These are phyloP conservation scores for Danielozyma ontarioensis DNA, from an alignment of 805 yeast species.

Conservation along the genomic window DNA sequence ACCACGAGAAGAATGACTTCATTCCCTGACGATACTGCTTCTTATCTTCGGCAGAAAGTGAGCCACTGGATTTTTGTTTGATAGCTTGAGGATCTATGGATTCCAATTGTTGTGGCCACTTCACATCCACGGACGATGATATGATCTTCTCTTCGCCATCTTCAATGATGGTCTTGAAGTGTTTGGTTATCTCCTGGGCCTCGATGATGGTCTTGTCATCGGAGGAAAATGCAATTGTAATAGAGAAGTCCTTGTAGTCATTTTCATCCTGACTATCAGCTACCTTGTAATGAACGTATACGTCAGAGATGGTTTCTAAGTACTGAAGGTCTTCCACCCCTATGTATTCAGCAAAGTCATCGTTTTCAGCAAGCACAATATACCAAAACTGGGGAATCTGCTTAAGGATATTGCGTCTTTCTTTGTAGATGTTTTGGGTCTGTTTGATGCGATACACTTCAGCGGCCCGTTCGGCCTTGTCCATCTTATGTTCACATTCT, in stretches of 20 bases:
- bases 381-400: conserved; percentile 82
- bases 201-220: conserved; percentile 45
- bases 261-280: conserved; percentile 18
- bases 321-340: conserved; percentile 72
- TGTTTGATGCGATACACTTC: conserved; percentile 48
- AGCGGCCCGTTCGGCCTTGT: conserved; percentile 54
- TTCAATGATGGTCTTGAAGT: conserved; percentile 45
- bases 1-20: conserved; percentile 86
- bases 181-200: conserved; percentile 57
- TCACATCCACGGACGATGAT: conserved; percentile 49
- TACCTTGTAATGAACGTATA: conserved; percentile 53
- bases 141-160: conserved; percentile 52
- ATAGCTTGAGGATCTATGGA: conserved; percentile 50
- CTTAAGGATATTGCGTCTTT: conserved; percentile 48
- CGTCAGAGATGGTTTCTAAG: conserved; percentile 60
- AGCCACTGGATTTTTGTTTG: conserved; percentile 27
- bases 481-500: conserved; percentile 53
- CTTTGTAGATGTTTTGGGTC: conserved; percentile 52
- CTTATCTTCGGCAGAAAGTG: conserved; percentile 48
- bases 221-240: conserved; percentile 50
- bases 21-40: conserved; percentile 62
- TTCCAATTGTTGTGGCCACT: conserved; percentile 69
- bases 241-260: conserved; percentile 49
- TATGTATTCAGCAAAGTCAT: conserved; percentile 78
- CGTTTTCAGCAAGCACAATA: conserved; percentile 74